A percentile compares a stretch with the other conserved stretches of the same genome.
These are phyloP conservation scores for Chamaecyparis obtusa DNA, from an alignment of 75 land plant species.

Conservation along the genomic window DNA sequence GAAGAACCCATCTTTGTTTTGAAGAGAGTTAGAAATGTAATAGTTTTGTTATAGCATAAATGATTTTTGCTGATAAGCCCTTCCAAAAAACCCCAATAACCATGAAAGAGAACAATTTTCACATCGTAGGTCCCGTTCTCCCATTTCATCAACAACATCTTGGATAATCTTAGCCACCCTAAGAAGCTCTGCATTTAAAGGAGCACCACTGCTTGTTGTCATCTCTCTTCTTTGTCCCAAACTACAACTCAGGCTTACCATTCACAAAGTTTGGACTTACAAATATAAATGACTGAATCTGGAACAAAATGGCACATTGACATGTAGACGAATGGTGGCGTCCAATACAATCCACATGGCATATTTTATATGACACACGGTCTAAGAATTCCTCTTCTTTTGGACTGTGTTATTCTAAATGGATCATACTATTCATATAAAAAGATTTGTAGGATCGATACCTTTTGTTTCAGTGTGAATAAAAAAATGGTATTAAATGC, in stretches of 20 bases:
- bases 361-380: background rate
- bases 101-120: background rate
- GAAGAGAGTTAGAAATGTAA: background rate
- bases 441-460: no score
- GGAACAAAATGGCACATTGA: no score
- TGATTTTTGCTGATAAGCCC: no score
- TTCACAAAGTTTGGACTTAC: background rate
- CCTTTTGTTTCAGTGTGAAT: no score
- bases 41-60: no score
- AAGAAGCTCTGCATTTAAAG: conserved; percentile 12
- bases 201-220: conserved; percentile 6
- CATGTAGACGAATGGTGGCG: background rate
- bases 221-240: background rate
- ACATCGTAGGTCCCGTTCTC: conserved; percentile 2
- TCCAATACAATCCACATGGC: background rate
- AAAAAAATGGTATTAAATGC: no score
- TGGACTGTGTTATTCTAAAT: no score
- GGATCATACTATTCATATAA: no score
- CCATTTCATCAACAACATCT: conserved; percentile 9
- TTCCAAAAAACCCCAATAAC: background rate
- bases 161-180: conserved; percentile 13
- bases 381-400: background rate
- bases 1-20: background rate
- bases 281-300: background rate
- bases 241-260: background rate